Evolutionary conservation across 2,329 filamentous ascomycete genomes (phyloP).

Genomic region (Microdochium nivale): DNA sequence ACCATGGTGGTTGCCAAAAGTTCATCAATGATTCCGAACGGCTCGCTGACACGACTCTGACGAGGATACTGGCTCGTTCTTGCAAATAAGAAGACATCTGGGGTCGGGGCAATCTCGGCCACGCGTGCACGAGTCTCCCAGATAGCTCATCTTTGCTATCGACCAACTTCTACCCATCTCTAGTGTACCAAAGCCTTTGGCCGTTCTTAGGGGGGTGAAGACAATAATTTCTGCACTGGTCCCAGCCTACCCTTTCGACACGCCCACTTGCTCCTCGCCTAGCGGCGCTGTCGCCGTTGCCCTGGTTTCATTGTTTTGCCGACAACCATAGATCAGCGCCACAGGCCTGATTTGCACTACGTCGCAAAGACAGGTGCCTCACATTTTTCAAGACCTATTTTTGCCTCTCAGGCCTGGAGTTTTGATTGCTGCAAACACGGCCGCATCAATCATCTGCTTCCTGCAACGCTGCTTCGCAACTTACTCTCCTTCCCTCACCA

Average conservation of each 20-base stretch:
- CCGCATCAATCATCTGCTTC: not conserved
- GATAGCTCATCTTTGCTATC: too few species aligned
- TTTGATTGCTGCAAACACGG: not conserved
- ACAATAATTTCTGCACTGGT: not conserved
- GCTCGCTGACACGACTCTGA: too few species aligned
- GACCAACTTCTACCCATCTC: not conserved
- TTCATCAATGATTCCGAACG: too few species aligned
- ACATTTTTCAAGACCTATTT: not conserved
- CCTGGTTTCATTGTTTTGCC: not conserved
- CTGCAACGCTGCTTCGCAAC: not conserved
- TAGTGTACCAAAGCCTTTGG: not conserved
- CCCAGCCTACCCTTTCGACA: not conserved
- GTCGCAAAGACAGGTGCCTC: not conserved
- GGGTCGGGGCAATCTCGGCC: too few species aligned
- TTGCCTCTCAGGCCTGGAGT: not conserved
- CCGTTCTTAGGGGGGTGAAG: not conserved
- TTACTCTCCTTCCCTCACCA: too few species aligned
- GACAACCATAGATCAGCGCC: not conserved
- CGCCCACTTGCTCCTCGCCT: not conserved
- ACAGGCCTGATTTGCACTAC: not conserved
- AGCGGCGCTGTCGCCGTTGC: not conserved
- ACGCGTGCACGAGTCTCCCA: too few species aligned
- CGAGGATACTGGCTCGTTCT: too few species aligned
- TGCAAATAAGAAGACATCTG: too few species aligned
- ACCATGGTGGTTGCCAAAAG: too few species aligned